Evolutionary conservation across 169 alveolate species (phyloP).

Genomic region (Plasmodium gallinaceum): DNA sequence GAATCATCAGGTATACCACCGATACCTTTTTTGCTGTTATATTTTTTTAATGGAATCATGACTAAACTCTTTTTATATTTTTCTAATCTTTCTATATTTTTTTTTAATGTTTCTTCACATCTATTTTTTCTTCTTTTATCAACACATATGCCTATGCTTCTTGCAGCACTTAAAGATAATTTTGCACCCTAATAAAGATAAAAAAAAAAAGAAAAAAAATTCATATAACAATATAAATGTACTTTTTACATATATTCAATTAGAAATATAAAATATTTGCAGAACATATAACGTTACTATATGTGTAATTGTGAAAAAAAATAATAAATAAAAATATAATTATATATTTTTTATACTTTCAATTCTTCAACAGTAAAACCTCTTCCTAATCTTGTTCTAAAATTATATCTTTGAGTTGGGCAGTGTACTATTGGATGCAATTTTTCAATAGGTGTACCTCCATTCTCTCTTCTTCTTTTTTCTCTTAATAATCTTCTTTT

Average conservation of each 20-base stretch:
- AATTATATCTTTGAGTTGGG: constrained; percentile 97
- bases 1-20: constrained; percentile 95
- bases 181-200: constrained; percentile 88
- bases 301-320: neutral
- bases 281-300: neutral
- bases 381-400: constrained; percentile 96
- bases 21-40: constrained; percentile 97
- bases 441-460: constrained; percentile 96
- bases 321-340: neutral
- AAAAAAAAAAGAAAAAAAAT: constrained; percentile 40
- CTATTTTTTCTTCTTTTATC: constrained; percentile 98
- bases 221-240: neutral
- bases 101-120: constrained; percentile 93
- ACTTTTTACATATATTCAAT: neutral
- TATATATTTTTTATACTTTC: constrained; percentile 81
- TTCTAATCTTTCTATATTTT: constrained; percentile 96
- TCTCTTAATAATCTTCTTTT: constrained; percentile 93
- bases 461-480: constrained; percentile 91
- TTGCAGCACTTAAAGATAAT: constrained; percentile 94
- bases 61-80: constrained; percentile 95
- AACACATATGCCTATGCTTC: constrained; percentile 97
- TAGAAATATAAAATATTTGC: neutral
- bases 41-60: constrained; percentile 95
- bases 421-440: constrained; percentile 96
- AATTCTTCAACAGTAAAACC: constrained; percentile 99